These are phyloP conservation scores for Dunaliella sp. DNA, from an alignment of 139 green algal species.

Conservation along the genomic window DNA sequence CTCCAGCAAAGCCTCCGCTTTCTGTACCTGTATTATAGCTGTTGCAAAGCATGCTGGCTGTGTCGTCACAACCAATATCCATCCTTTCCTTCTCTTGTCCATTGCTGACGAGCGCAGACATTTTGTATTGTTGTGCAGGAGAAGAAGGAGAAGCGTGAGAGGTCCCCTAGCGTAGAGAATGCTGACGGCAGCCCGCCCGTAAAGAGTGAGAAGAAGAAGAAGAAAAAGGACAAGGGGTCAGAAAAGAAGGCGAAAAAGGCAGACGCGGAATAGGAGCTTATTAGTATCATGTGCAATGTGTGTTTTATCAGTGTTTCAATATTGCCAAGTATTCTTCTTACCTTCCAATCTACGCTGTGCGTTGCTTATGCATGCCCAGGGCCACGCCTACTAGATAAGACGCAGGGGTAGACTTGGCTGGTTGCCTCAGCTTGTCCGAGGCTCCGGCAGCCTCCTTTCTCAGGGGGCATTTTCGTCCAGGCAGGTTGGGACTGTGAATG, in stretches of 20 bases:
- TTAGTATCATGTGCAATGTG: too few relatives aligned
- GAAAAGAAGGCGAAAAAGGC: slow-evolving; percentile 45
- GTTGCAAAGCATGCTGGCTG: too few relatives aligned
- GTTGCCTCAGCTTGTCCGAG: neutral
- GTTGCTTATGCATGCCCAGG: neutral
- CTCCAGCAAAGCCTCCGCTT: too few relatives aligned
- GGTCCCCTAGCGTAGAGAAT: slow-evolving; percentile 10
- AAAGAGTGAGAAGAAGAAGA: slow-evolving; percentile 26
- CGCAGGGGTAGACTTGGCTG: neutral
- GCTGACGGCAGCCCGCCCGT: neutral
- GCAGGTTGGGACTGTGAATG: too few relatives aligned
- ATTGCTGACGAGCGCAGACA: too few relatives aligned
- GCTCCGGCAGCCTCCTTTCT: too few relatives aligned
- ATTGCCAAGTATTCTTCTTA: neutral
- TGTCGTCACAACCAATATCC: too few relatives aligned
- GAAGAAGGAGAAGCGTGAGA: slow-evolving; percentile 35
- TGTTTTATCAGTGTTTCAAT: neutral
- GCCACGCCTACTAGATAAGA: neutral
- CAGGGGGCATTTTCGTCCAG: too few relatives aligned
- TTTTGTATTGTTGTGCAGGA: neutral
- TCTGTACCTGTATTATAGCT: too few relatives aligned
- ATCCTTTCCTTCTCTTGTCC: too few relatives aligned
- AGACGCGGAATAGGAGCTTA: neutral
- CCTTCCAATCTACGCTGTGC: neutral
- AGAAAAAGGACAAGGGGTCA: slow-evolving; percentile 35